phyloP scores from a whole-genome alignment of 352 stramenopile species.

The Globisporangium carolinianum region DNA sequence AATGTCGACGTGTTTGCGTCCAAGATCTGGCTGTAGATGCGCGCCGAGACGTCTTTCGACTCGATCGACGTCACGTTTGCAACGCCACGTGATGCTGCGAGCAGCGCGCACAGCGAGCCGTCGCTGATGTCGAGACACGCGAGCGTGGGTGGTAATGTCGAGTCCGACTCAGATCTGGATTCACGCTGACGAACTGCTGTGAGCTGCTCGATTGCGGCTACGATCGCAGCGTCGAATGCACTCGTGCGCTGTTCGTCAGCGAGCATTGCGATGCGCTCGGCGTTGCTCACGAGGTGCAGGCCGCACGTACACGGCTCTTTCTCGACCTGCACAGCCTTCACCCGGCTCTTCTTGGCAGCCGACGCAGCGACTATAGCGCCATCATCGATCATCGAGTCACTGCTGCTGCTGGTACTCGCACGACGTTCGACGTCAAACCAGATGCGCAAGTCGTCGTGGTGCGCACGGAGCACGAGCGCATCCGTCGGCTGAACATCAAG shows the following conservation, averaged over 20 bases:
- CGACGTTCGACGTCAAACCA: slow-evolving; percentile 60
- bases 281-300: slow-evolving; percentile 74
- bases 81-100: slow-evolving; percentile 45
- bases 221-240: slow-evolving; percentile 35
- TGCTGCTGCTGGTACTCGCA: neutral
- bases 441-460: slow-evolving; percentile 69
- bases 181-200: no score
- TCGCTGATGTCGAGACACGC: slow-evolving; percentile 72
- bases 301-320: slow-evolving; percentile 64
- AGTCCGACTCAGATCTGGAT: no score
- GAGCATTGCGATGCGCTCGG: slow-evolving; percentile 73
- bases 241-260: slow-evolving; percentile 29
- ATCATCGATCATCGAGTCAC: neutral
- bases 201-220: neutral
- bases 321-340: slow-evolving; percentile 16
- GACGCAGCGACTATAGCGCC: slow-evolving; percentile 1
- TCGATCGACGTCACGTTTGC: slow-evolving; percentile 63
- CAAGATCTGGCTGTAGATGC: slow-evolving; percentile 70
- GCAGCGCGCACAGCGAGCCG: slow-evolving; percentile 53
- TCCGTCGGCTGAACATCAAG: slow-evolving; percentile 17
- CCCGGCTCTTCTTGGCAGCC: slow-evolving; percentile 29
- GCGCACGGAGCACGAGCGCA: slow-evolving; percentile 35
- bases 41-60: slow-evolving; percentile 73
- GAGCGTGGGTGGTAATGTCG: slow-evolving; percentile 8
- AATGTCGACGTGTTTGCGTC: slow-evolving; percentile 23